These are phyloP conservation scores for Nepenthes gracilis DNA, from an alignment of 148 eudicot genomes.

Conservation along the genomic window DNA sequence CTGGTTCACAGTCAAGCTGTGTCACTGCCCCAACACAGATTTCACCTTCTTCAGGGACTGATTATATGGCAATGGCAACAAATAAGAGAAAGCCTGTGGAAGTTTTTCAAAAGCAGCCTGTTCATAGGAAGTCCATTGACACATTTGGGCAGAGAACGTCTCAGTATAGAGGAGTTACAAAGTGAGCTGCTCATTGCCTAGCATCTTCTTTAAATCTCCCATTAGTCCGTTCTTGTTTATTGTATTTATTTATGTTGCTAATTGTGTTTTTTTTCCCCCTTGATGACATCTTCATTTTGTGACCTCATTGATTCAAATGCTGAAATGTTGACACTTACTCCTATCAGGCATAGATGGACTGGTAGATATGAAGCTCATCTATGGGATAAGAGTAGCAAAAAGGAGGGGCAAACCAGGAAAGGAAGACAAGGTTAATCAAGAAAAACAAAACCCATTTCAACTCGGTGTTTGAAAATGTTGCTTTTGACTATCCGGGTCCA, in stretches of 20 bases:
- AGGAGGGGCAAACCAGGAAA: constrained; percentile 14
- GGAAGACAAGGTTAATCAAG: constrained; percentile 14
- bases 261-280: background rate
- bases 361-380: constrained; percentile 17
- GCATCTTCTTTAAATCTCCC: background rate
- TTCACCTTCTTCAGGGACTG: constrained; percentile 13
- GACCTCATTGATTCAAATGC: background rate
- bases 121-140: constrained; percentile 53
- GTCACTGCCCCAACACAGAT: constrained; percentile 26
- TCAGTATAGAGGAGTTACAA: constrained; percentile 13
- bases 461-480: background rate
- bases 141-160: constrained; percentile 89
- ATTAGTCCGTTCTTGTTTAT: background rate
- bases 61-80: constrained; percentile 15
- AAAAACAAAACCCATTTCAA: background rate
- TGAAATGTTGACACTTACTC: background rate
- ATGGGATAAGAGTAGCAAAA: constrained; percentile 15
- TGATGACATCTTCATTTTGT: background rate
- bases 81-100: constrained; percentile 44
- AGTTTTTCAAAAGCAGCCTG: constrained; percentile 24
- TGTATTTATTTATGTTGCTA: background rate
- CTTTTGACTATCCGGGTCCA: background rate
- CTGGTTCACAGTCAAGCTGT: constrained; percentile 65
- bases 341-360: constrained; percentile 12
- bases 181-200: constrained; percentile 1